These are phyloP conservation scores for Kickxella alabastrina DNA, from an alignment of 192 early-diverging fungal genomes.

Conservation along the genomic window DNA sequence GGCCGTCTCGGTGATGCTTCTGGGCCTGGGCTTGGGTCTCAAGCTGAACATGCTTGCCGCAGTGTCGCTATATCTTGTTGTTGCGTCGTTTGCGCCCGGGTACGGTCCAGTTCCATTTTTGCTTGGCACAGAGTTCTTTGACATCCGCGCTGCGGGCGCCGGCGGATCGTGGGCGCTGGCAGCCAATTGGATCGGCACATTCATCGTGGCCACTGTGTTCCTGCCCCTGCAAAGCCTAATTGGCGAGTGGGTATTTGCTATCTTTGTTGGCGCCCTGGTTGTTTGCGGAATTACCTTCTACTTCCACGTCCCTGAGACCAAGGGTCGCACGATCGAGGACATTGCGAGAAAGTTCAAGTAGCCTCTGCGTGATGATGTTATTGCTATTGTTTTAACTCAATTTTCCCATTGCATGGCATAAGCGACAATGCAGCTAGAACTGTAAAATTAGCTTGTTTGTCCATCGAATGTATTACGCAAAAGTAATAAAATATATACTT, in stretches of 20 bases:
- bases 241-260: slow-evolving; percentile 49
- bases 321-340: slow-evolving; percentile 45
- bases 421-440: not conserved
- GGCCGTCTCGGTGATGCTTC: slow-evolving; percentile 54
- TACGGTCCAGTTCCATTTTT: slow-evolving; percentile 48
- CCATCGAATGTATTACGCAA: not conserved
- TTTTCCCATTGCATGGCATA: not conserved
- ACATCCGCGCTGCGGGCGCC: slow-evolving; percentile 33
- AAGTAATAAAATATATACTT: not conserved
- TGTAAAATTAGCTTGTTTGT: not conserved
- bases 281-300: slow-evolving; percentile 26
- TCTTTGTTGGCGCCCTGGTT: slow-evolving; percentile 36
- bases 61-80: slow-evolving; percentile 52
- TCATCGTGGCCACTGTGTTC: slow-evolving; percentile 40
- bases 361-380: not conserved
- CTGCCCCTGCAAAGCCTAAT: slow-evolving; percentile 37
- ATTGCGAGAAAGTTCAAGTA: slow-evolving; percentile 26
- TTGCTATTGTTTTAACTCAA: not conserved
- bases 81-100: slow-evolving; percentile 49
- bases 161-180: slow-evolving; percentile 44
- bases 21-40: slow-evolving; percentile 59
- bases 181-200: slow-evolving; percentile 47
- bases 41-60: slow-evolving; percentile 78
- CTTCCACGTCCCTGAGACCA: slow-evolving; percentile 41
- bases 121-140: slow-evolving; percentile 49